These are phyloP conservation scores for Coemansia sp. DNA, from an alignment of 192 early-diverging fungal genomes.

Conservation along the genomic window DNA sequence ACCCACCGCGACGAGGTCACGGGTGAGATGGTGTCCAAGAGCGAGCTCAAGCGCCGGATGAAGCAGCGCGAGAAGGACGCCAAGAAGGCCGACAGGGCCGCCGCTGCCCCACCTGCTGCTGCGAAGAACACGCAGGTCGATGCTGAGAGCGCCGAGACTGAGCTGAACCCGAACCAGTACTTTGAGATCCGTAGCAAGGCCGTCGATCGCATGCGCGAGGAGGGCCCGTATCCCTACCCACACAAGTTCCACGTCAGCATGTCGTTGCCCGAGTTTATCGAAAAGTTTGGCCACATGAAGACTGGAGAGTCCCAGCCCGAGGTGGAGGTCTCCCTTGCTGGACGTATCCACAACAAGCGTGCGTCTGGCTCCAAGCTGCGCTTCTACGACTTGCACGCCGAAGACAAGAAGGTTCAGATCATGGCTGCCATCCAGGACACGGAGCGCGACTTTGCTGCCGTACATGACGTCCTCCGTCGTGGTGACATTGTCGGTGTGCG, in stretches of 20 bases:
- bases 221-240: slow-evolving; percentile 91
- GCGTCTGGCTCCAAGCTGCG: slow-evolving; percentile 83
- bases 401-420: slow-evolving; percentile 93
- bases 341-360: slow-evolving; percentile 96
- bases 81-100: slow-evolving; percentile 66
- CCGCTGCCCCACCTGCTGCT: slow-evolving; percentile 51
- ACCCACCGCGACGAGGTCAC: slow-evolving; percentile 78
- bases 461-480: slow-evolving; percentile 81
- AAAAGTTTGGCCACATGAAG: slow-evolving; percentile 72
- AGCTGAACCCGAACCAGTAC: slow-evolving; percentile 90
- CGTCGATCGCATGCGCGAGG: slow-evolving; percentile 77
- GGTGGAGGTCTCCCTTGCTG: slow-evolving; percentile 75
- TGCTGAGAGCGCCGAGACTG: slow-evolving; percentile 75
- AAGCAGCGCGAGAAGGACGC: slow-evolving; percentile 91
- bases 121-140: slow-evolving; percentile 47
- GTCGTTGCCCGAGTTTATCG: slow-evolving; percentile 82
- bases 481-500: slow-evolving; percentile 96
- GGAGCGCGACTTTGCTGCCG: slow-evolving; percentile 70
- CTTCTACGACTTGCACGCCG: slow-evolving; percentile 95
- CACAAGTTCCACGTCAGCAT: slow-evolving; percentile 96
- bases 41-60: slow-evolving; percentile 87
- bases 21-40: slow-evolving; percentile 93
- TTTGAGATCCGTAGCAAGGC: slow-evolving; percentile 94
- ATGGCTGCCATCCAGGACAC: slow-evolving; percentile 77
- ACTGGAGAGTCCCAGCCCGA: slow-evolving; percentile 66